Percentiles rank a stretch among this genome's conserved stretches.
Conservation (phyloP, 768 basidiomycete genomes). For the Termitomyces sp. region DNA sequence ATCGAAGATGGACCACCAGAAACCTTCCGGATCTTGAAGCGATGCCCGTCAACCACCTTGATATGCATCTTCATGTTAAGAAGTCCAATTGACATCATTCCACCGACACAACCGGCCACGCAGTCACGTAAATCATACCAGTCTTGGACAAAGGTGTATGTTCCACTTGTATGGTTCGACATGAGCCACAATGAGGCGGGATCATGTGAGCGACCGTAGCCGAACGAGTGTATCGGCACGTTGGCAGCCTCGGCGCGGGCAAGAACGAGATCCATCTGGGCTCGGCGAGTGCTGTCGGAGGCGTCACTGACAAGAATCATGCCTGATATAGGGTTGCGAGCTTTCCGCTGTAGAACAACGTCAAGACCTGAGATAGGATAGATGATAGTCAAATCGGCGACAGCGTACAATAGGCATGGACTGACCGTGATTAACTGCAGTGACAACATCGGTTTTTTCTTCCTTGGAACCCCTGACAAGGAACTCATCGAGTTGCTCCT, state of each 20-base stretch:
- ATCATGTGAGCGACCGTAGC: slow-evolving; percentile 95
- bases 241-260: slow-evolving; percentile 96
- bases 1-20: slow-evolving; percentile 86
- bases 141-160: slow-evolving; percentile 97
- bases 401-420: background rate
- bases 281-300: slow-evolving; percentile 84
- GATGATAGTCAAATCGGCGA: slow-evolving; percentile 1
- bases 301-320: slow-evolving; percentile 94
- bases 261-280: slow-evolving; percentile 97
- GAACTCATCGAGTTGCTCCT: slow-evolving; percentile 43
- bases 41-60: slow-evolving; percentile 83
- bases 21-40: slow-evolving; percentile 93
- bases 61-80: slow-evolving; percentile 94
- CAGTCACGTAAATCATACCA: slow-evolving; percentile 95
- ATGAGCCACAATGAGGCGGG: slow-evolving; percentile 98
- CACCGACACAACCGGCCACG: slow-evolving; percentile 91
- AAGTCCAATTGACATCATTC: slow-evolving; percentile 93
- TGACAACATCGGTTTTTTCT: slow-evolving; percentile 95
- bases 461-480: slow-evolving; percentile 75
- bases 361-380: slow-evolving; percentile 61
- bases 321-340: slow-evolving; percentile 84
- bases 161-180: slow-evolving; percentile 96
- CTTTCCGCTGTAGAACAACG: slow-evolving; percentile 90
- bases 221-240: slow-evolving; percentile 95
- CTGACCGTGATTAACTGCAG: slow-evolving; percentile 92